phyloP scores from a whole-genome alignment of 345 rosid species.

The Salix koriyanagi region DNA sequence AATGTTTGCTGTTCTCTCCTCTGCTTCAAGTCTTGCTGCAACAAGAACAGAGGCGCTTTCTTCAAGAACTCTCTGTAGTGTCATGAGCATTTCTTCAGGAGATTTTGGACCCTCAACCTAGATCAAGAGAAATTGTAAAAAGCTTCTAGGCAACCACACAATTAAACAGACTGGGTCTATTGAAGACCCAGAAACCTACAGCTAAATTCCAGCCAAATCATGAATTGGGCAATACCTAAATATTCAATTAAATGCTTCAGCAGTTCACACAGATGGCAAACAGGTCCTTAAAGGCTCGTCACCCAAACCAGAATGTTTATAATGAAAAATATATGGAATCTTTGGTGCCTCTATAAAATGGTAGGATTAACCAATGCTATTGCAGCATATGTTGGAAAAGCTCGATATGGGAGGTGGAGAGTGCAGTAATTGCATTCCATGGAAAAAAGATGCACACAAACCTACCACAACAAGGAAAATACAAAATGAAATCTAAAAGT shows the following conservation, averaged over 20 bases:
- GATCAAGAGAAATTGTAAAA: constrained; percentile 2
- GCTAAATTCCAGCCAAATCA: background rate
- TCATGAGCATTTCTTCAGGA: constrained; percentile 67
- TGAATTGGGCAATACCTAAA: background rate
- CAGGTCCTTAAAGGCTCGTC: background rate
- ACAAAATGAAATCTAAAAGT: background rate
- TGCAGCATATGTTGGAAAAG: background rate
- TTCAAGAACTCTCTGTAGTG: constrained; percentile 86
- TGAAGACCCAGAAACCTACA: background rate
- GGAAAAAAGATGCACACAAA: background rate
- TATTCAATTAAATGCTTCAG: background rate
- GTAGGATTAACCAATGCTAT: background rate
- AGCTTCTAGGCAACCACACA: background rate
- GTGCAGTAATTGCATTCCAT: background rate
- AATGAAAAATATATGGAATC: background rate
- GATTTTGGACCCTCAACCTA: constrained; percentile 93
- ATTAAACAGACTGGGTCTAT: background rate
- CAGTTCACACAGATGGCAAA: background rate
- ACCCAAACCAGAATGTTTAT: background rate
- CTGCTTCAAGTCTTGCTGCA: constrained; percentile 86
- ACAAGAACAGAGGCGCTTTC: constrained; percentile 86
- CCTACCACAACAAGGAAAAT: background rate
- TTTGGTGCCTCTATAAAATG: background rate
- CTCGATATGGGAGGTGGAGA: background rate
- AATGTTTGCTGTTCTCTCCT: constrained; percentile 79